These are phyloP conservation scores for Pseudocercospora fuligena DNA, from an alignment of 2,329 filamentous ascomycete species.

Conservation along the genomic window DNA sequence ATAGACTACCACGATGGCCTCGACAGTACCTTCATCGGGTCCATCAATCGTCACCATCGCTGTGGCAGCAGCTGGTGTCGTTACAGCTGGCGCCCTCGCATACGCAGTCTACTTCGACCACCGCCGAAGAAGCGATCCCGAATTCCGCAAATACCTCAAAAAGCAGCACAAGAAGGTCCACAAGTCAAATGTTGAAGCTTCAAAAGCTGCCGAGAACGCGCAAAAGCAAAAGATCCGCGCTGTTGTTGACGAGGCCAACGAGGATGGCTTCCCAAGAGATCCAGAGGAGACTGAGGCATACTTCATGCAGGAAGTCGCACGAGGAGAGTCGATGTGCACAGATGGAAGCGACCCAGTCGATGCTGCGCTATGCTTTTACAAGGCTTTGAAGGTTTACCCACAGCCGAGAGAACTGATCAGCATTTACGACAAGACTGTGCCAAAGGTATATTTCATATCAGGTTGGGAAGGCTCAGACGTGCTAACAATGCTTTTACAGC, in stretches of 20 bases:
- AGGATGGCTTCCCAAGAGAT: slow-evolving; percentile 87
- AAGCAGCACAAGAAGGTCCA: slow-evolving; percentile 75
- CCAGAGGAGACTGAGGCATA: slow-evolving; percentile 93
- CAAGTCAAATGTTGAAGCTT: slow-evolving; percentile 73
- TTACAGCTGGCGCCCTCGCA: slow-evolving; percentile 63
- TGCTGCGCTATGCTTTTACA: slow-evolving; percentile 94
- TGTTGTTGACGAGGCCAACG: slow-evolving; percentile 79
- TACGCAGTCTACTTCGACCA: slow-evolving; percentile 72
- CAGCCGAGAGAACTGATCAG: slow-evolving; percentile 88
- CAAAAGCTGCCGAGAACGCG: slow-evolving; percentile 66
- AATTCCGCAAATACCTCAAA: slow-evolving; percentile 68
- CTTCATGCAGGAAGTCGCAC: slow-evolving; percentile 94
- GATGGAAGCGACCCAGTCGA: slow-evolving; percentile 82
- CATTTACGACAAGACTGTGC: slow-evolving; percentile 98
- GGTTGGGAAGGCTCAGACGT: neutral
- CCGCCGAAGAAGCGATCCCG: slow-evolving; percentile 65
- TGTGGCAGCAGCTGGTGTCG: slow-evolving; percentile 62
- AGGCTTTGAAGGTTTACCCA: slow-evolving; percentile 97
- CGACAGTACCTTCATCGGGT: slow-evolving; percentile 39
- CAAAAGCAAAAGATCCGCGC: slow-evolving; percentile 76
- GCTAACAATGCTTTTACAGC: slow-evolving; percentile 54
- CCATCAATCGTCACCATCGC: slow-evolving; percentile 64
- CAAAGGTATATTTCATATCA: slow-evolving; percentile 69
- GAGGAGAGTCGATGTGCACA: slow-evolving; percentile 80
- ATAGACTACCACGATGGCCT: slow-evolving; percentile 37